Base-by-base conservation (phyloP, 2,329 filamentous ascomycete species). In the Tolypocladium nubicola region DNA sequence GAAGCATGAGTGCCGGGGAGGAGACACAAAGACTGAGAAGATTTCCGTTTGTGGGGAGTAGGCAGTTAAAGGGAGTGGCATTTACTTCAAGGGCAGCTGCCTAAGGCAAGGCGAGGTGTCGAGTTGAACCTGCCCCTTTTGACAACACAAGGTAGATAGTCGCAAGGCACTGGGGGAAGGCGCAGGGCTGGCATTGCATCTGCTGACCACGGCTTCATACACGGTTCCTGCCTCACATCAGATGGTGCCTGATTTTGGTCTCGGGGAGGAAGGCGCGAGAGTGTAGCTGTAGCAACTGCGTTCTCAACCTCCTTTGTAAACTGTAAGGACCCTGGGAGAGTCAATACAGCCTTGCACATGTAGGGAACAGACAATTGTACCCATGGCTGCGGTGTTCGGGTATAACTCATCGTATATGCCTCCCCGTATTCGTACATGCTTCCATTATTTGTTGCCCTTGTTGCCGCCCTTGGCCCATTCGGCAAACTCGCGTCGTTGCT, bases 401-500 rank as follows among this genome's bases (percentile, higher is more conserved):
- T 33, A n/a, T 33, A 4, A 11, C n/a, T 11, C 16, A n/a, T 49
- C 16, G 26, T 33, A 50, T 8, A 13, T 50, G 45, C 10, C 30
- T 50, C 10, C 30, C 35, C 30, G 11, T 47, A 9, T 30, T 19
- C 23, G 39, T n/a, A 11, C 30, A 13, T 26, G 43, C 9, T 33
- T 30, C 40, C 21, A 55, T 57, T 30, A 54, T 10, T 50, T 56
- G 57, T 57, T 52, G 58, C 63, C 67, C 52, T 67, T 63, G 52
- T 61, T 66, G 39, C 61, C 61, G 6, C 62, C 68, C 66, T 79
- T 79, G 39, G 85, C 81, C 90, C 89, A 95, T 61, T 86, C 80
- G 19, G 83, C 80, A 76, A 96, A 96, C 59, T 92, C 88, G 68
- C 80, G 85, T 67, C 88, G 82, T 74, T 91, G 80, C 70, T 85